These are phyloP conservation scores for Pseudogymnoascus sp. DNA, from an alignment of 2,329 filamentous ascomycete species.

Conservation along the genomic window DNA sequence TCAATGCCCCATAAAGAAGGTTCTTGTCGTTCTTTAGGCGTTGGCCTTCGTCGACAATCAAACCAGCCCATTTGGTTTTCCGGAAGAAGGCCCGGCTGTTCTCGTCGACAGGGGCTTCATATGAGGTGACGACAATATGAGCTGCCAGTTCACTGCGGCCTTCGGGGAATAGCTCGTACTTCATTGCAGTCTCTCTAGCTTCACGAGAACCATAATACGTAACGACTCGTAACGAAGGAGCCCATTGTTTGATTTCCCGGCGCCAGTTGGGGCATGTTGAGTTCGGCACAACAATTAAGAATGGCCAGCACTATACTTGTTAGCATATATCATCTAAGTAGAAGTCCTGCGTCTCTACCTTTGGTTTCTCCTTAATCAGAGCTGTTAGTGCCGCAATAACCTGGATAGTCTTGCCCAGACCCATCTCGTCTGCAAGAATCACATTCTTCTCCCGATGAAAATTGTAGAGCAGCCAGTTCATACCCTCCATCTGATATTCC, in stretches of 20 bases:
- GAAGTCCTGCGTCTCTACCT: slow-evolving; percentile 17
- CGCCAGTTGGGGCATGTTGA: slow-evolving; percentile 97
- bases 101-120: slow-evolving; percentile 77
- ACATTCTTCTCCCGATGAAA: slow-evolving; percentile 78
- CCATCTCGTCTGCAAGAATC: slow-evolving; percentile 96
- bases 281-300: slow-evolving; percentile 88
- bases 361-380: slow-evolving; percentile 58
- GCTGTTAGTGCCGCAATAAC: slow-evolving; percentile 76
- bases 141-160: slow-evolving; percentile 65
- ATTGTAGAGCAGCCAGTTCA: slow-evolving; percentile 93
- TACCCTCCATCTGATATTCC: slow-evolving; percentile 85
- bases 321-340: slow-evolving; percentile 43
- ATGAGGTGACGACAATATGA: slow-evolving; percentile 91
- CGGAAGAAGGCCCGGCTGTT: slow-evolving; percentile 60
- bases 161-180: slow-evolving; percentile 78
- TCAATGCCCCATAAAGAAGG: slow-evolving; percentile 69
- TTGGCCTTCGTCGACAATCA: slow-evolving; percentile 93
- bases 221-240: slow-evolving; percentile 78
- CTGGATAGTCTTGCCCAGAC: slow-evolving; percentile 93
- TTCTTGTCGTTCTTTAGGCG: slow-evolving; percentile 90
- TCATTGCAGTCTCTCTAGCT: slow-evolving; percentile 68
- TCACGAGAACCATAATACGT: slow-evolving; percentile 77
- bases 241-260: slow-evolving; percentile 91
- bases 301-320: slow-evolving; percentile 64
- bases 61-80: slow-evolving; percentile 71